These are phyloP conservation scores for Alternaria sp. DNA, from an alignment of 2,329 filamentous ascomycete genomes.

Conservation along the genomic window DNA sequence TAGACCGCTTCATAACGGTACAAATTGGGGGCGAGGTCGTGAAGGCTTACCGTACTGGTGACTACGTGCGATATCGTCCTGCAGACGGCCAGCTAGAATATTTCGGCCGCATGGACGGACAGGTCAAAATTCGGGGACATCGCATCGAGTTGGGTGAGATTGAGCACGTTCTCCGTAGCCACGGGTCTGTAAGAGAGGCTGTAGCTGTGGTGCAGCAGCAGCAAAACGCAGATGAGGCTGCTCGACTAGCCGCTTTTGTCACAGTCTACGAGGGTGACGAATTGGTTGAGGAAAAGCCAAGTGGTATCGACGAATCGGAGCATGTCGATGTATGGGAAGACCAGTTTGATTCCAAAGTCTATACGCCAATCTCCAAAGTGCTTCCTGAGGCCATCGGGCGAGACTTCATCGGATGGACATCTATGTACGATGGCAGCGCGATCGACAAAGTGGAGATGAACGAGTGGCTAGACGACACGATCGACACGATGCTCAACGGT, in stretches of 20 bases:
- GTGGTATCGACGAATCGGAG: not conserved
- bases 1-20: conserved; percentile 4
- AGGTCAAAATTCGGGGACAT: conserved; percentile 37
- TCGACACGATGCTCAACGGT: conserved; percentile 3
- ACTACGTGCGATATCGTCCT: conserved; percentile 23
- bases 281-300: not conserved
- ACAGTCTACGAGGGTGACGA: not conserved
- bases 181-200: not conserved
- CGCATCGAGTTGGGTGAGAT: conserved; percentile 39
- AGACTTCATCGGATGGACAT: not conserved
- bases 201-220: not conserved
- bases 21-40: not conserved
- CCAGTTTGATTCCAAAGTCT: not conserved
- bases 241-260: not conserved
- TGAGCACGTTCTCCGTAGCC: conserved; percentile 6
- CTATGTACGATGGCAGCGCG: not conserved
- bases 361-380: not conserved
- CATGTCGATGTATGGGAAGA: not conserved
- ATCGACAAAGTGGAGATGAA: not conserved
- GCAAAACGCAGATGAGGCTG: not conserved
- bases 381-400: not conserved
- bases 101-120: conserved; percentile 31
- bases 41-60: conserved; percentile 24
- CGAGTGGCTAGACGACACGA: conserved; percentile 20
- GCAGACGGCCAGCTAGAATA: conserved; percentile 27